Evolutionary conservation across 495 filamentous ascomycete species (phyloP).

Genomic region (Tuber borchii): DNA sequence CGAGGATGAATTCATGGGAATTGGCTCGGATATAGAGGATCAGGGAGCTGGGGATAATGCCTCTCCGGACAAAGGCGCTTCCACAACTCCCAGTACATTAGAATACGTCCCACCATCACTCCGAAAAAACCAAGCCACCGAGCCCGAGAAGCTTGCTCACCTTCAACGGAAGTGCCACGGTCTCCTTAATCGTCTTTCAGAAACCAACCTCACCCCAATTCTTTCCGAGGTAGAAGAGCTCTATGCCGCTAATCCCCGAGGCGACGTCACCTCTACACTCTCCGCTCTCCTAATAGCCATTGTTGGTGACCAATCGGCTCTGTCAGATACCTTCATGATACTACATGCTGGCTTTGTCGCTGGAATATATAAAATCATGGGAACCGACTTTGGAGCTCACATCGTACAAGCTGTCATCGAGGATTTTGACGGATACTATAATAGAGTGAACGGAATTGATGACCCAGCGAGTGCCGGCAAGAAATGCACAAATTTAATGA

Average conservation of each 20-base stretch:
- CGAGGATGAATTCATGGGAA: slow-evolving; percentile 35
- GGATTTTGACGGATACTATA: slow-evolving; percentile 55
- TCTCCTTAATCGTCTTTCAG: slow-evolving; percentile 84
- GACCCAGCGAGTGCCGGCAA: slow-evolving; percentile 52
- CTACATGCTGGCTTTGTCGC: slow-evolving; percentile 86
- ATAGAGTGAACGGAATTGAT: slow-evolving; percentile 46
- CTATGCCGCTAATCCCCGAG: slow-evolving; percentile 71
- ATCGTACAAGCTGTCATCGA: slow-evolving; percentile 70
- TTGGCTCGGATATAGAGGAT: slow-evolving; percentile 39
- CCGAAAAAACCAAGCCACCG: slow-evolving; percentile 55
- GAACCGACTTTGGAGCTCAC: slow-evolving; percentile 80
- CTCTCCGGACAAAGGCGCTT: slow-evolving; percentile 40
- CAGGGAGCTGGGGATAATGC: slow-evolving; percentile 37
- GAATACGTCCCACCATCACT: slow-evolving; percentile 88
- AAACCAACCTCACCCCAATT: slow-evolving; percentile 76
- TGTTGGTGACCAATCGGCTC: slow-evolving; percentile 65
- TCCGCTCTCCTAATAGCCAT: slow-evolving; percentile 66
- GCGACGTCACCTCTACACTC: slow-evolving; percentile 72
- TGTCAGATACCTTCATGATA: slow-evolving; percentile 83
- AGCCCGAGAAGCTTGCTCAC: slow-evolving; percentile 60
- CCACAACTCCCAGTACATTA: slow-evolving; percentile 28
- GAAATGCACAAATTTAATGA: slow-evolving; percentile 69
- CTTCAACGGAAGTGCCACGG: slow-evolving; percentile 77
- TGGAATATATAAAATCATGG: slow-evolving; percentile 76
- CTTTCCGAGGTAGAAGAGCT: slow-evolving; percentile 72